phyloP scores from a whole-genome alignment of 1,284 basidiomycete species.

The Moniliella sp. region DNA sequence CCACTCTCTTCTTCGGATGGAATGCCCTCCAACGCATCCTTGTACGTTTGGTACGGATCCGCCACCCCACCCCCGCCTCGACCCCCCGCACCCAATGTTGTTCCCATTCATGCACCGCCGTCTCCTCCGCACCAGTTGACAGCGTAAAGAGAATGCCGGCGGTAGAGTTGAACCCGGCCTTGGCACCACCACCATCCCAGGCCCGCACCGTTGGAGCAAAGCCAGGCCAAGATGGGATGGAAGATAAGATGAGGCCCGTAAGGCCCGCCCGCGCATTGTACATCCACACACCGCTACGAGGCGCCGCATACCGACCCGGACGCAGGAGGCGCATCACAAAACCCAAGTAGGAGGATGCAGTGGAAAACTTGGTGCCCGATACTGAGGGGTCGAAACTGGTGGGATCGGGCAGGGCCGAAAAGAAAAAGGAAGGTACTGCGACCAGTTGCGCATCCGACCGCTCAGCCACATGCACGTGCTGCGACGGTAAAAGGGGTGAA shows the following conservation, averaged over 20 bases:
- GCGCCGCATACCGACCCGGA: not conserved
- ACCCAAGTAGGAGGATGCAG: not conserved
- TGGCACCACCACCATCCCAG: not conserved
- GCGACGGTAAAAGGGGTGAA: constrained; percentile 5
- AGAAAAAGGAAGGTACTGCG: not conserved
- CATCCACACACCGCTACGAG: not conserved
- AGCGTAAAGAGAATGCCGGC: not conserved
- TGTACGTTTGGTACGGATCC: not conserved
- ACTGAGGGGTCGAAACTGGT: too few species aligned
- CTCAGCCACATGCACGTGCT: constrained; percentile 2
- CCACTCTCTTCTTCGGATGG: not conserved
- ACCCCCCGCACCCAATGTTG: not conserved
- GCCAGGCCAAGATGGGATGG: not conserved
- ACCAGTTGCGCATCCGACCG: too few species aligned
- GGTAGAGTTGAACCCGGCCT: not conserved
- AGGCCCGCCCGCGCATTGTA: not conserved
- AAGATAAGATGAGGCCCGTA: not conserved
- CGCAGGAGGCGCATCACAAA: not conserved
- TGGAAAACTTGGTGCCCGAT: too few species aligned
- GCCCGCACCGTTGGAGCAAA: not conserved
- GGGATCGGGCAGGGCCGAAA: not conserved
- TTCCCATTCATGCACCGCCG: not conserved
- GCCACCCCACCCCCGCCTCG: not conserved
- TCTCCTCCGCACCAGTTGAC: not conserved
- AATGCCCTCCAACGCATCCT: constrained; percentile 3